These are phyloP conservation scores for Volvariella volvacea DNA, from an alignment of 1,284 basidiomycete genomes.

Conservation along the genomic window DNA sequence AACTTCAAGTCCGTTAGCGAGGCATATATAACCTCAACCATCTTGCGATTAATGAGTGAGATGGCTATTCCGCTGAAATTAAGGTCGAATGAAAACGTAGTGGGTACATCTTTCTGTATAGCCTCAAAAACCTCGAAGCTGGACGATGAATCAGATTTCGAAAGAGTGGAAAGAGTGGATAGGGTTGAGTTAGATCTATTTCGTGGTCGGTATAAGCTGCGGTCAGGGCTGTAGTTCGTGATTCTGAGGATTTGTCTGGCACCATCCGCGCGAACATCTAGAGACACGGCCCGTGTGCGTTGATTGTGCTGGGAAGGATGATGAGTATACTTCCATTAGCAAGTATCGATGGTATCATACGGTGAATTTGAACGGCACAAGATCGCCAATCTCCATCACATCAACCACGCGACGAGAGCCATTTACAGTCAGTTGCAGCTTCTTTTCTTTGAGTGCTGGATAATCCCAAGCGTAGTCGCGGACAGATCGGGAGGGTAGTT, in stretches of 20 bases:
- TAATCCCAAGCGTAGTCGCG: constrained; percentile 91
- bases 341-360: constrained; percentile 32
- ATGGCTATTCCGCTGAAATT: constrained; percentile 91
- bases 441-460: constrained; percentile 83
- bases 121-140: constrained; percentile 83
- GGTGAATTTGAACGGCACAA: constrained; percentile 85
- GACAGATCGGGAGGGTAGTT: constrained; percentile 50
- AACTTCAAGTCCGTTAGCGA: constrained; percentile 79
- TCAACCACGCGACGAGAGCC: constrained; percentile 74
- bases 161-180: constrained; percentile 19
- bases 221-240: constrained; percentile 82
- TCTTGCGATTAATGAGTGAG: constrained; percentile 84
- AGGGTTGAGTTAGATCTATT: constrained; percentile 43
- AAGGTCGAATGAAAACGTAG: constrained; percentile 65
- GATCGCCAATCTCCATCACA: constrained; percentile 93
- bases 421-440: constrained; percentile 65
- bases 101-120: constrained; percentile 69
- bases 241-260: constrained; percentile 85
- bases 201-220: constrained; percentile 85
- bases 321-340: constrained; percentile 6
- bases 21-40: constrained; percentile 89
- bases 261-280: constrained; percentile 92
- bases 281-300: constrained; percentile 62
- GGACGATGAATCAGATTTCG: constrained; percentile 68
- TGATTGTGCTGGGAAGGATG: constrained; percentile 37